phyloP scores from a whole-genome alignment of 805 yeast species.

The Candida ulmi region DNA sequence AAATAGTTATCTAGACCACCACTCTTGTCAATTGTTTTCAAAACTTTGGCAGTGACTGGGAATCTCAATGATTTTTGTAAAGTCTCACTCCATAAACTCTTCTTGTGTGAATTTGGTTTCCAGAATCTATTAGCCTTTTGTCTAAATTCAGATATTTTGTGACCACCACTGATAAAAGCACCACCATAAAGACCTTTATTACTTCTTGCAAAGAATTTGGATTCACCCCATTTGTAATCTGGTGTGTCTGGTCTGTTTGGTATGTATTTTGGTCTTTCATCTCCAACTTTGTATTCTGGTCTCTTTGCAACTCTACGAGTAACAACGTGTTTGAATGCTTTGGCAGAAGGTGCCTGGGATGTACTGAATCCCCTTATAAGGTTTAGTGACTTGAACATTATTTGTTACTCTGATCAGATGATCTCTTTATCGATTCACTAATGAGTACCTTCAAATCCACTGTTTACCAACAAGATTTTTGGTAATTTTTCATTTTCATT shows the following conservation, averaged over 20 bases:
- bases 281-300: conserved; percentile 48
- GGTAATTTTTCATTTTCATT: neutral
- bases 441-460: no score
- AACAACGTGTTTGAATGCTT: conserved; percentile 40
- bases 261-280: conserved; percentile 39
- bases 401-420: neutral
- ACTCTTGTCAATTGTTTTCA: conserved; percentile 83
- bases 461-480: neutral
- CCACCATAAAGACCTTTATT: conserved; percentile 92
- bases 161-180: conserved; percentile 68
- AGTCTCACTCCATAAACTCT: conserved; percentile 80
- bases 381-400: conserved; percentile 13
- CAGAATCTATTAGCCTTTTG: conserved; percentile 73
- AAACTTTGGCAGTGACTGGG: conserved; percentile 70
- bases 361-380: conserved; percentile 18
- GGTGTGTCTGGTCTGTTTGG: conserved; percentile 47
- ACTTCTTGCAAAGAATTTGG: conserved; percentile 73
- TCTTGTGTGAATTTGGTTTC: conserved; percentile 73
- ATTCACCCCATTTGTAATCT: conserved; percentile 73
- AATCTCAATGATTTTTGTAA: conserved; percentile 48
- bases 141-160: conserved; percentile 70
- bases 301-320: conserved; percentile 38
- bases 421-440: no score
- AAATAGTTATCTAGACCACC: conserved; percentile 93
- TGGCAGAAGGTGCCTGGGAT: no score